phyloP scores from a whole-genome alignment of 140 eudicot genomes.

The Cichorium intybus region DNA sequence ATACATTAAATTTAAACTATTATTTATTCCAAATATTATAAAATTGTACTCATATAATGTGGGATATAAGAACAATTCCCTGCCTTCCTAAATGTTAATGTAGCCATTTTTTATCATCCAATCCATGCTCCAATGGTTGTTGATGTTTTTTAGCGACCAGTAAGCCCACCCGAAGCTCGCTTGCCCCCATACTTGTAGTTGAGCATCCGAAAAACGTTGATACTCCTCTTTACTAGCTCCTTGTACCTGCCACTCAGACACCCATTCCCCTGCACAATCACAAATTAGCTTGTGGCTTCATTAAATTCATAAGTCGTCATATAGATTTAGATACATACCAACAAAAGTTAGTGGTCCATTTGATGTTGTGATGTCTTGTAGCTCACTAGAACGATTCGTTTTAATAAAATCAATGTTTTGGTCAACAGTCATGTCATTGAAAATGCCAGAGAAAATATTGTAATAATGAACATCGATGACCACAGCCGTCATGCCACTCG shows the following conservation, averaged over 20 bases:
- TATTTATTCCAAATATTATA: too few species aligned
- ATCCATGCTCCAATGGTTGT: slow-evolving; percentile 71
- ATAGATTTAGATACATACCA: slow-evolving; percentile 32
- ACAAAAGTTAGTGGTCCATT: slow-evolving; percentile 62
- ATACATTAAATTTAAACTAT: too few species aligned
- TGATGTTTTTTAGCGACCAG: slow-evolving; percentile 67
- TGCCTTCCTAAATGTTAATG: slow-evolving; percentile 38
- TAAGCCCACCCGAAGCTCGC: slow-evolving; percentile 88
- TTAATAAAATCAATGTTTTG: slow-evolving; percentile 49
- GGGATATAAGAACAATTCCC: too few species aligned
- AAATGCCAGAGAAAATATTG: too few species aligned
- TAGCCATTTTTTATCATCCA: slow-evolving; percentile 79
- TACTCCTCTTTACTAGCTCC: slow-evolving; percentile 55
- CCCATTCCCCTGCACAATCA: too few species aligned
- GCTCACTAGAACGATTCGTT: slow-evolving; percentile 35
- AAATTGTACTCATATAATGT: too few species aligned
- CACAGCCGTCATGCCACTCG: too few species aligned
- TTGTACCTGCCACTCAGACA: too few species aligned
- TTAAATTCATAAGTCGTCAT: too few species aligned
- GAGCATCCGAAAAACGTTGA: slow-evolving; percentile 48
- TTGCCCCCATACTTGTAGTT: slow-evolving; percentile 49
- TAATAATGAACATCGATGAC: too few species aligned
- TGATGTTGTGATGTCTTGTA: slow-evolving; percentile 37
- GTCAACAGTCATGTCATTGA: too few species aligned
- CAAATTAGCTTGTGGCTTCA: too few species aligned